Evolutionary conservation across 768 basidiomycete species (phyloP).

Genomic region (Tricholoma terreum): DNA sequence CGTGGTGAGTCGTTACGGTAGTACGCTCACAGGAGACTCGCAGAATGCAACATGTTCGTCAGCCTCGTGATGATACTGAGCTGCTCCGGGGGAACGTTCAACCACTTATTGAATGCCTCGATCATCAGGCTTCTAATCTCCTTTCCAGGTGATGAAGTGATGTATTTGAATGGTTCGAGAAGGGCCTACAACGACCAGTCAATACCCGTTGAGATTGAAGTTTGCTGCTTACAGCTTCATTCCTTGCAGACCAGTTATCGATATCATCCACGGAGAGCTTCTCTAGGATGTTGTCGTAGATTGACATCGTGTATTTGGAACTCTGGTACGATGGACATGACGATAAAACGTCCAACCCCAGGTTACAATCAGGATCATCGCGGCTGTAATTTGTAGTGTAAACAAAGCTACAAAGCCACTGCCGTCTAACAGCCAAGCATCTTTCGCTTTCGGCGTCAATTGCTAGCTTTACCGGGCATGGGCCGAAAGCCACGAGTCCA

Average conservation of each 20-base stretch:
- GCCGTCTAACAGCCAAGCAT: too few species aligned
- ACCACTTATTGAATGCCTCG: conserved; percentile 91
- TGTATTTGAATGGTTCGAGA: conserved; percentile 86
- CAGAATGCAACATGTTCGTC: conserved; percentile 94
- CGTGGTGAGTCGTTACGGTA: too few species aligned
- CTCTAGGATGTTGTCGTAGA: conserved; percentile 1
- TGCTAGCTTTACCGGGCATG: too few species aligned
- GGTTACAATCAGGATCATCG: too few species aligned
- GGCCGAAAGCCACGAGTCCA: too few species aligned
- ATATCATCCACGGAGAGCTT: not conserved
- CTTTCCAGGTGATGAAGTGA: conserved; percentile 83
- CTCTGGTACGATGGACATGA: too few species aligned
- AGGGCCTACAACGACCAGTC: conserved; percentile 46
- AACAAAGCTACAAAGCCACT: too few species aligned
- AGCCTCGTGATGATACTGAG: conserved; percentile 73
- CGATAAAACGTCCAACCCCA: too few species aligned
- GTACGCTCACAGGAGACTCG: conserved; percentile 74
- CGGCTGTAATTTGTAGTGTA: too few species aligned
- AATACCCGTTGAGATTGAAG: not conserved
- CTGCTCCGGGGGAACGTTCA: conserved; percentile 72
- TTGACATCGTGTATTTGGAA: not conserved
- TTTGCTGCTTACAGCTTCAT: not conserved
- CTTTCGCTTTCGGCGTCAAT: too few species aligned
- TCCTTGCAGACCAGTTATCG: not conserved
- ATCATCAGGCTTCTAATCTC: conserved; percentile 87